phyloP scores from a whole-genome alignment of 2,329 filamentous ascomycete genomes.

The Macroventuria anomochaeta region DNA sequence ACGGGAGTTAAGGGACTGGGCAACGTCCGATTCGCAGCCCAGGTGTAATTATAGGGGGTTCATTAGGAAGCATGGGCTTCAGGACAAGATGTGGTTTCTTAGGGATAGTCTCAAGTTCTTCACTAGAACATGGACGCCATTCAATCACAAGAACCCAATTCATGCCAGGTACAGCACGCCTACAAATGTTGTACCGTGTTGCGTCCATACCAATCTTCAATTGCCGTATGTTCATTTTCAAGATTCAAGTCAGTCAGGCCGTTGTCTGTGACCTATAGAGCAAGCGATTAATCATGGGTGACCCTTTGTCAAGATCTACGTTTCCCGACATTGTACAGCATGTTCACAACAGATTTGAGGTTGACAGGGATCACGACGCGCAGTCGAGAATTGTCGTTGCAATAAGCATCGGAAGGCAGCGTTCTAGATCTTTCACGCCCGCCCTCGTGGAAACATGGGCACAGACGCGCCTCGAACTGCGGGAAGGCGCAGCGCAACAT shows the following conservation, averaged over 20 bases:
- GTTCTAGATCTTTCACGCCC: constrained; percentile 37
- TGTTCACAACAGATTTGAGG: neutral
- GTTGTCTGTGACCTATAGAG: no score
- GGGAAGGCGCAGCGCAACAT: constrained; percentile 18
- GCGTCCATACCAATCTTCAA: no score
- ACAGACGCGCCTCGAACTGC: constrained; percentile 16
- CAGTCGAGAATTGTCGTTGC: constrained; percentile 35
- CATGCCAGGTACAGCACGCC: neutral
- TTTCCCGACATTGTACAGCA: neutral
- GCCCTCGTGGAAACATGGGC: constrained; percentile 25
- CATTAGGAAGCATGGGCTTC: neutral
- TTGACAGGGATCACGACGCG: neutral
- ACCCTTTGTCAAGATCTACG: neutral
- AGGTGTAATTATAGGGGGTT: constrained; percentile 1
- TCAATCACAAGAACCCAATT: neutral
- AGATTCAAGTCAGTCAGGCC: no score
- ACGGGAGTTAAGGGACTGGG: constrained; percentile 3
- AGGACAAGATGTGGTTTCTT: neutral
- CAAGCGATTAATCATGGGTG: no score
- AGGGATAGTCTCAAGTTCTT: neutral
- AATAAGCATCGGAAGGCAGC: constrained; percentile 44
- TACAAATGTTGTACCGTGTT: no score
- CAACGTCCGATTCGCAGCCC: neutral
- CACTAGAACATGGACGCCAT: neutral
- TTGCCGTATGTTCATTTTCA: no score